phyloP scores from a whole-genome alignment of 805 yeast genomes.

The Candida ulmi region DNA sequence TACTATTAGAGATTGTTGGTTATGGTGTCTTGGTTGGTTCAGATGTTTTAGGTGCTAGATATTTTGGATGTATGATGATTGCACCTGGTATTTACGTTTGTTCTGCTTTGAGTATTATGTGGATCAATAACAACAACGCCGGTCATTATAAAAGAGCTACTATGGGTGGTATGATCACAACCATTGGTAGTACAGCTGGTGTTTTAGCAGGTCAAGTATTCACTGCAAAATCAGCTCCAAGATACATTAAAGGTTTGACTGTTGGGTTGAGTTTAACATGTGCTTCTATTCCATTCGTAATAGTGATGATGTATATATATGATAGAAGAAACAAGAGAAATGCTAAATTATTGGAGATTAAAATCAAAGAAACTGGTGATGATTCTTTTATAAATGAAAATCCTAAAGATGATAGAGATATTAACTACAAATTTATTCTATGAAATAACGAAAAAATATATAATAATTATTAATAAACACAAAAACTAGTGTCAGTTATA shows the following conservation, averaged over 20 bases:
- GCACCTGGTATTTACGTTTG: slow-evolving; percentile 35
- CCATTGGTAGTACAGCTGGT: slow-evolving; percentile 32
- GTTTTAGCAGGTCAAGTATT: slow-evolving; percentile 33
- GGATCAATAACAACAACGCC: slow-evolving; percentile 36
- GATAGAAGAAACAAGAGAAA: slow-evolving; percentile 14
- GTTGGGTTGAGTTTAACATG: slow-evolving; percentile 17
- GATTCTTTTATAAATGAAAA: slow-evolving; percentile 5
- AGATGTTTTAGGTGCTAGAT: slow-evolving; percentile 28
- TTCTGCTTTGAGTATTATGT: slow-evolving; percentile 33
- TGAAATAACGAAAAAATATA: background rate
- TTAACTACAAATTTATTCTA: slow-evolving; percentile 11
- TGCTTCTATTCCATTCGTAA: slow-evolving; percentile 16
- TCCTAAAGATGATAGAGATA: slow-evolving; percentile 21
- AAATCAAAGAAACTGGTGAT: slow-evolving; percentile 8
- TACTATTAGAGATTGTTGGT: slow-evolving; percentile 28
- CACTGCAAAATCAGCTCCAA: slow-evolving; percentile 32
- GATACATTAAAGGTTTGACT: slow-evolving; percentile 29
- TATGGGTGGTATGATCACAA: slow-evolving; percentile 31
- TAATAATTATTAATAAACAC: no score
- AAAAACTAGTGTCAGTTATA: no score
- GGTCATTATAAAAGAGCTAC: slow-evolving; percentile 36
- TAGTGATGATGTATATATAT: slow-evolving; percentile 15
- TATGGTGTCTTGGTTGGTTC: slow-evolving; percentile 28
- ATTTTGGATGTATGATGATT: slow-evolving; percentile 32
- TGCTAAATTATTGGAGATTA: slow-evolving; percentile 4